Base-by-base conservation (phyloP, 305 asterid species). In the Rubia balearica region DNA sequence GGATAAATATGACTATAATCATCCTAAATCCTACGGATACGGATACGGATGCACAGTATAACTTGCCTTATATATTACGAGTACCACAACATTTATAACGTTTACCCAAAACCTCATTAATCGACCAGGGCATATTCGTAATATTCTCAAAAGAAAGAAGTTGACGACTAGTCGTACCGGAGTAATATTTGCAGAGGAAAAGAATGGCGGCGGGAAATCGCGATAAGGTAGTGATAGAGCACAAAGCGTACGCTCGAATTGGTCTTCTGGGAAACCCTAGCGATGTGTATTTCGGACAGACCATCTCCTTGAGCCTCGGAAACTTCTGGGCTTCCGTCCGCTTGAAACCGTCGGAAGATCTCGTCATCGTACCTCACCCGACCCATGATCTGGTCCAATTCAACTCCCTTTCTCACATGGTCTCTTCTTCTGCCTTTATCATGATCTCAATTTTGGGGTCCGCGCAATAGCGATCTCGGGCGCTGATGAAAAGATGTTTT, bases 261-360 rank as follows among this genome's bases (percentile, higher is more conserved):
- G 98, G 97, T 46, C 49, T 93, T 2, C 70, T 93, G 71, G 98
- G 97, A 7, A 93, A 93, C 69, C 98, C 98, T 22, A 93, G 98
- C 71, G 98, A 93, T 21, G 98, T 93, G 2, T 93, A 93, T 76
- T 40, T 76, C 40, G 98, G 98, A 4, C 85, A 88, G 38, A 74
- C 98, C 12, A 90, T 90, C 9, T 89, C 98, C 0, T 82, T 92
- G 70, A 89, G 88, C 81, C 85, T 90, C 41, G 90, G 77, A 43
- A 90, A 88, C 55, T 89, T 93, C 83, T 90, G 92, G 90, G 98
- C 96, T 65, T 76, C 89, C 1, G 97, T 85, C 12, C 86, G 81
- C 43, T 75, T 93, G 74, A 83, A 85, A 76, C 94, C 96, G 53
- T 93, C 97, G 0, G 55, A 73, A 19, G 81, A 85, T 78, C 82